Evolutionary conservation across 176 grass and related monocot species (phyloP).

Genomic region (Leersia perrieri): DNA sequence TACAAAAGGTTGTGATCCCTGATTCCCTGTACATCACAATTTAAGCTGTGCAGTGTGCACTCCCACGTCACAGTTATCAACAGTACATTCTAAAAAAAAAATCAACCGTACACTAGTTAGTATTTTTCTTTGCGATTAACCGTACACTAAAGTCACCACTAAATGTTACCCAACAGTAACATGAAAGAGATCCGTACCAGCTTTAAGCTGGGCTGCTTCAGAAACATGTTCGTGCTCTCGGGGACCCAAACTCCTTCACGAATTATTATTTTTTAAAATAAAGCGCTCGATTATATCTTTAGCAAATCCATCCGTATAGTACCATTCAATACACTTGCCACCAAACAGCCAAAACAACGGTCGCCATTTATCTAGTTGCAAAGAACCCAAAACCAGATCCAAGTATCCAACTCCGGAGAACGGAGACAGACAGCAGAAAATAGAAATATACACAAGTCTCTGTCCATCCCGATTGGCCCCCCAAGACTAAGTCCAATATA

Average conservation of each 20-base stretch:
- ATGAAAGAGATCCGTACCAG: not conserved
- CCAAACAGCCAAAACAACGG: slow-evolving; percentile 28
- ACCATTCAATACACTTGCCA: not conserved
- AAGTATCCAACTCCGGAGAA: not conserved
- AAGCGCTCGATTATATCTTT: not conserved
- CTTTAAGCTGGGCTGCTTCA: not conserved
- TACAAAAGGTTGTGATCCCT: no score
- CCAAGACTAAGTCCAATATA: slow-evolving; percentile 41
- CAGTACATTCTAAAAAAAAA: no score
- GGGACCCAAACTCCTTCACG: not conserved
- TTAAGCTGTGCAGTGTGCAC: no score
- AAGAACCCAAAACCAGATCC: not conserved
- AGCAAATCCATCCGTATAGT: not conserved
- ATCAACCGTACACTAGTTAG: no score
- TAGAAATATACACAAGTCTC: slow-evolving; percentile 13
- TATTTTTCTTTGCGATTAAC: no score
- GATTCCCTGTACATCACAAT: no score
- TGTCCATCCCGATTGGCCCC: slow-evolving; percentile 1
- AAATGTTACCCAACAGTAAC: not conserved
- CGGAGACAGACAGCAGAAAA: slow-evolving; percentile 10
- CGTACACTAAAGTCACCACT: not conserved
- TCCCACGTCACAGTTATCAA: no score
- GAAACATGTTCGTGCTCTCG: not conserved
- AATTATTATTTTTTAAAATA: no score
- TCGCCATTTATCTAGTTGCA: slow-evolving; percentile 27